A percentile compares a stretch with the other conserved stretches of the same genome.
These are phyloP conservation scores for Exserohilum rostratum DNA, from an alignment of 2,329 filamentous ascomycete genomes.

Conservation along the genomic window DNA sequence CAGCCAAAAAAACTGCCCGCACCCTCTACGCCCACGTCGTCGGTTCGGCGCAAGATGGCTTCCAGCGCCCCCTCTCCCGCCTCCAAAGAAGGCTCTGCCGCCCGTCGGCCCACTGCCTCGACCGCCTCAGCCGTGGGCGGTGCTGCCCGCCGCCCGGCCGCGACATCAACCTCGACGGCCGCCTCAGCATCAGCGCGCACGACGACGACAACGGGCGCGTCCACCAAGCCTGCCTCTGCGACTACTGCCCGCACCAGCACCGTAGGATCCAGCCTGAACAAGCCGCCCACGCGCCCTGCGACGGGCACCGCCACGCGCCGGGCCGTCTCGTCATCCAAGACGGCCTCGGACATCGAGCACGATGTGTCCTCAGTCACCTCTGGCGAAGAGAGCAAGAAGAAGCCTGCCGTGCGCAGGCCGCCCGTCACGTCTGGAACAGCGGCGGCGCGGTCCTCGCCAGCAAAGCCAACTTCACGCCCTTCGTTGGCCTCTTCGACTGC, in stretches of 20 bases:
- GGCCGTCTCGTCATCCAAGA: constrained; percentile 28
- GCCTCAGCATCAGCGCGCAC: too few relatives aligned
- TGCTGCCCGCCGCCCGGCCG: constrained; percentile 33
- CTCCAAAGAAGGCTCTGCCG: constrained; percentile 37
- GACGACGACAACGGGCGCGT: too few relatives aligned
- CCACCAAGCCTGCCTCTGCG: too few relatives aligned
- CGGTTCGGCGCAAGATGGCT: constrained; percentile 43
- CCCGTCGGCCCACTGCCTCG: constrained; percentile 35
- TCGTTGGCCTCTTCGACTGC: constrained; percentile 5
- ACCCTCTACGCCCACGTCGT: constrained; percentile 35
- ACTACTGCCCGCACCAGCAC: constrained; percentile 35
- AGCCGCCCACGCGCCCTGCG: constrained; percentile 45
- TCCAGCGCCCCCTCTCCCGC: constrained; percentile 34
- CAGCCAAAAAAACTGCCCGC: constrained; percentile 27
- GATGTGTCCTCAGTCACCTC: constrained; percentile 44
- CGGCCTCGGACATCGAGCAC: constrained; percentile 39
- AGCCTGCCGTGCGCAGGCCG: constrained; percentile 35
- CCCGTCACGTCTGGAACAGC: constrained; percentile 25
- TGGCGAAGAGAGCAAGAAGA: constrained; percentile 44
- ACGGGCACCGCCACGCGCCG: constrained; percentile 32
- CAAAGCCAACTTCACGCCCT: constrained; percentile 20
- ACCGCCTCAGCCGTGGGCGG: constrained; percentile 14
- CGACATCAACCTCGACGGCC: constrained; percentile 24
- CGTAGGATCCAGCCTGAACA: constrained; percentile 41
- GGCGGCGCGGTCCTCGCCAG: constrained; percentile 34